Base-by-base conservation (phyloP, 108 stramenopile species). In the Skeletonema menzelii region DNA sequence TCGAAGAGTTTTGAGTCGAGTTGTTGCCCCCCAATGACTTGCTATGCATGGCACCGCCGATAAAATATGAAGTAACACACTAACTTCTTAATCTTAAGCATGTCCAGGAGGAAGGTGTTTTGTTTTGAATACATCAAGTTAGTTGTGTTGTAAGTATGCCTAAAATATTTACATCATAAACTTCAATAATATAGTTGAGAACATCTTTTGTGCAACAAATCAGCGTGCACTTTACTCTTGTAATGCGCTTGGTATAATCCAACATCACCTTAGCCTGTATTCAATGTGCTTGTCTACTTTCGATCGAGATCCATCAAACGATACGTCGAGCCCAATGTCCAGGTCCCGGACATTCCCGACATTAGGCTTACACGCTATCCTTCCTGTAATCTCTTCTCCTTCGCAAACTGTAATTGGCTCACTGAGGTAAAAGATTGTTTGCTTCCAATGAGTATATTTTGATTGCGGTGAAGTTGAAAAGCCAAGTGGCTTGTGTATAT, bases 391-490 rank as follows among this genome's bases (percentile, higher is more conserved):
- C 24, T 64, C 67, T 64, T 95, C 93, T 26, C 88, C 88, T 35
- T 87, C 85, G 44, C 85, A 89, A 59, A 92, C 69, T 3, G 79
- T 80, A 24, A 95, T 27, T 12, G 68, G 64, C 26, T 92, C 85
- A 38, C 67, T 84, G 38, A 91, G 46, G 56, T 92, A 95, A 67
- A 95, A 92, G 31, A 95, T 87, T 0, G 93, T 95, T 72, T 98
- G 97, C 77, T 99, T 99, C 98, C 98, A 99, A 81, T 99, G 98
- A 10, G 98, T 99, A 85, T 97, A 97, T 24, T 86, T 80, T 26
- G 91, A 89, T 73, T 89, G 90, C 6, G 98, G 97, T 2, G 95
- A 89, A 13, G 98, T 99, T 17, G 92, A 91, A 69, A 98, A 97
- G 7, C 87, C 91, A n/a, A 99, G 82, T 5, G 98, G 98, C 81